Percentiles rank a stretch among this genome's conserved stretches.
Conservation (phyloP, 805 yeast species). For the Scheffersomyces coipomensis region DNA sequence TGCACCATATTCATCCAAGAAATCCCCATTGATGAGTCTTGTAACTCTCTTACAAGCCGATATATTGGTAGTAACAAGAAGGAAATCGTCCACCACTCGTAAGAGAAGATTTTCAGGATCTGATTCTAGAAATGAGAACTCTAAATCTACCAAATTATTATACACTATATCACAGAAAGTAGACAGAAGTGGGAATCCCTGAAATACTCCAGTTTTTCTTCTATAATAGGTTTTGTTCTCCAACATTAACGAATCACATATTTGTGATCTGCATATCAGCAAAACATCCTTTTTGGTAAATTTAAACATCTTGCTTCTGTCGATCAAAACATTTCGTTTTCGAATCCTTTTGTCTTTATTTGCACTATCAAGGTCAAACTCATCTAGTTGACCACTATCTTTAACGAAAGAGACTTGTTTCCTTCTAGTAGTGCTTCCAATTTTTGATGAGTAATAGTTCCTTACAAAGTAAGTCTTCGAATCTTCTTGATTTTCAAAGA, state of each 20-base stretch:
- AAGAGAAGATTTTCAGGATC: conserved; percentile 31
- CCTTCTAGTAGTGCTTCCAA: neutral
- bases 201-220: conserved; percentile 74
- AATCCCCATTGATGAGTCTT: conserved; percentile 14
- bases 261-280: conserved; percentile 47
- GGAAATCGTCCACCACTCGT: conserved; percentile 82
- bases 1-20: conserved; percentile 32
- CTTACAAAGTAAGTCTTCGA: conserved; percentile 16
- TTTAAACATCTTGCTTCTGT: conserved; percentile 25
- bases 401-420: conserved; percentile 4
- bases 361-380: conserved; percentile 2
- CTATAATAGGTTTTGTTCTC: conserved; percentile 25
- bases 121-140: conserved; percentile 15
- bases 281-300: conserved; percentile 46
- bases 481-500: conserved; percentile 21
- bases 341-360: neutral
- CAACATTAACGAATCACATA: conserved; percentile 48
- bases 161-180: conserved; percentile 72
- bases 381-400: conserved; percentile 11
- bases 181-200: conserved; percentile 79
- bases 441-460: neutral
- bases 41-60: conserved; percentile 16
- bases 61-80: conserved; percentile 55
- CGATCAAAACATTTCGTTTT: conserved; percentile 8
- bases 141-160: conserved; percentile 53